Conservation (phyloP, 352 stramenopile species). For the Peronospora farinosa region DNA sequence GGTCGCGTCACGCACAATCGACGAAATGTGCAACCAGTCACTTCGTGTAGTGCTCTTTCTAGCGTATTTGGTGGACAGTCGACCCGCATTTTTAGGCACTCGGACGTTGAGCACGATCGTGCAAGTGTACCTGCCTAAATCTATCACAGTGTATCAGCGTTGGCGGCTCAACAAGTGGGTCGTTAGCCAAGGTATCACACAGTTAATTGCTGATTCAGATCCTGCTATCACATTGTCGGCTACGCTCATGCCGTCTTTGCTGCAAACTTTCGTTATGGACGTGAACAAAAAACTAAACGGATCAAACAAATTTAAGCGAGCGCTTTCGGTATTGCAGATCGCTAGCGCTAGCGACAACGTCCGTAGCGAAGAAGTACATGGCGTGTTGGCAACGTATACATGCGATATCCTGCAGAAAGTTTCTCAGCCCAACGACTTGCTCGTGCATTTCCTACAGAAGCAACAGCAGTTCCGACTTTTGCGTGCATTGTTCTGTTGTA, state of each 20-base stretch:
- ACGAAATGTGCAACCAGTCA: slow-evolving; percentile 56
- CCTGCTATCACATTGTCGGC: slow-evolving; percentile 34
- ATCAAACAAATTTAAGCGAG: slow-evolving; percentile 45
- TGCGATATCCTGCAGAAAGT: slow-evolving; percentile 51
- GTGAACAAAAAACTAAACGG: slow-evolving; percentile 47
- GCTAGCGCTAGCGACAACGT: slow-evolving; percentile 35
- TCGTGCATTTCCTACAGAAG: slow-evolving; percentile 60
- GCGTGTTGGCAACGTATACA: slow-evolving; percentile 47
- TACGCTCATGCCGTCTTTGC: slow-evolving; percentile 45
- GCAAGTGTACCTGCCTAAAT: slow-evolving; percentile 42
- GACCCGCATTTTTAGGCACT: slow-evolving; percentile 45
- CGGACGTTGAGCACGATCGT: slow-evolving; percentile 38
- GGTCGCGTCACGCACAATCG: slow-evolving; percentile 48
- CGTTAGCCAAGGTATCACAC: slow-evolving; percentile 48
- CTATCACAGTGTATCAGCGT: slow-evolving; percentile 63
- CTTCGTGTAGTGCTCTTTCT: slow-evolving; percentile 63
- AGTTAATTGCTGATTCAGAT: slow-evolving; percentile 41
- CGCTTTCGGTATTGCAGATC: slow-evolving; percentile 38
- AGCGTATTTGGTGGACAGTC: slow-evolving; percentile 52
- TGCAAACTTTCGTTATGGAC: slow-evolving; percentile 60
- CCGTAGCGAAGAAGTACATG: slow-evolving; percentile 48
- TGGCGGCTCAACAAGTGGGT: slow-evolving; percentile 66
- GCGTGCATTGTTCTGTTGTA: slow-evolving; percentile 62
- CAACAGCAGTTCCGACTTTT: slow-evolving; percentile 60
- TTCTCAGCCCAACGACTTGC: slow-evolving; percentile 43